Evolutionary conservation across 441 rosid genomes (phyloP).

Genomic region (Mallotus repandus): DNA sequence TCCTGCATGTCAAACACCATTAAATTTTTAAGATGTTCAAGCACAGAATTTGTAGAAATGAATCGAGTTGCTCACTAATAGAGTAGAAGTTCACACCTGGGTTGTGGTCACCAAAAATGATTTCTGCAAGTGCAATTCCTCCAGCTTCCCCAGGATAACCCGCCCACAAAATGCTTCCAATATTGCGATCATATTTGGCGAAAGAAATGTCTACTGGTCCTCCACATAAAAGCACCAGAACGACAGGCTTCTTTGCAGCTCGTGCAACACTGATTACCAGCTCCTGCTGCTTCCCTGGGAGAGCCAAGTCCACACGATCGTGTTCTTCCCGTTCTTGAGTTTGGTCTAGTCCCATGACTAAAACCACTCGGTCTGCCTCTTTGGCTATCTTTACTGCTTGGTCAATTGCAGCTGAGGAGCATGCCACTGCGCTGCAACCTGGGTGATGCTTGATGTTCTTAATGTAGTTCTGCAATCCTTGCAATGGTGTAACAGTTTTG

Average conservation of each 20-base stretch:
- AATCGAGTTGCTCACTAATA: no score
- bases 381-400: slow-evolving; percentile 52
- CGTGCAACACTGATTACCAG: slow-evolving; percentile 52
- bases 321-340: slow-evolving; percentile 60
- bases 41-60: no score
- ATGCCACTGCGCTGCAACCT: slow-evolving; percentile 60
- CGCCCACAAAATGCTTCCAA: slow-evolving; percentile 81
- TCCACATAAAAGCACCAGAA: slow-evolving; percentile 74
- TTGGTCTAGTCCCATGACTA: slow-evolving; percentile 81
- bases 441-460: slow-evolving; percentile 40
- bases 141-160: slow-evolving; percentile 93
- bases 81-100: slow-evolving; percentile 25
- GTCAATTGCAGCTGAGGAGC: slow-evolving; percentile 44
- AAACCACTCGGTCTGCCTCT: slow-evolving; percentile 58
- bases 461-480: slow-evolving; percentile 53
- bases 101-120: slow-evolving; percentile 78
- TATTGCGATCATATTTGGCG: slow-evolving; percentile 48
- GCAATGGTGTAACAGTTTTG: slow-evolving; percentile 53
- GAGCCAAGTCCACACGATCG: slow-evolving; percentile 64
- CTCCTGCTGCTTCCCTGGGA: slow-evolving; percentile 78
- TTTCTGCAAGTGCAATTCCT: slow-evolving; percentile 65
- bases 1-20: slow-evolving; percentile 34
- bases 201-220: slow-evolving; percentile 83
- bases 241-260: slow-evolving; percentile 61
- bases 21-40: no score